Conservation (phyloP, 2,329 filamentous ascomycete genomes). For the Lachnellula suecica region DNA sequence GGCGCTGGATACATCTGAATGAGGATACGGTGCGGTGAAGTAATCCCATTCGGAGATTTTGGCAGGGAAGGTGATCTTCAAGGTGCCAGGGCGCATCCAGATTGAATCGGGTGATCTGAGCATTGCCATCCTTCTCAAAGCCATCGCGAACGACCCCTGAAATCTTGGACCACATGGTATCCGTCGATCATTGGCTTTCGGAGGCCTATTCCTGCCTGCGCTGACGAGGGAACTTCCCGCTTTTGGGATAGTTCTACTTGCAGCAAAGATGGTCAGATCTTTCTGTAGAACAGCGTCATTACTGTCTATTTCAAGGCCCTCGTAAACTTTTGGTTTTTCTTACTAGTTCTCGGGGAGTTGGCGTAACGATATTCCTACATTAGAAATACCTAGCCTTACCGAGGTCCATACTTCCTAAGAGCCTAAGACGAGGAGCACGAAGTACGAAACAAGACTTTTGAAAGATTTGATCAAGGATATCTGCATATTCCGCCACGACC, state of each 20-base stretch:
- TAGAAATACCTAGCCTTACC: too few relatives aligned
- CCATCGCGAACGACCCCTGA: constrained; percentile 8
- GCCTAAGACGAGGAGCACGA: too few relatives aligned
- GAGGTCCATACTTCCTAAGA: too few relatives aligned
- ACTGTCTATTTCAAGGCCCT: too few relatives aligned
- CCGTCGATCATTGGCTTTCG: constrained; percentile 16
- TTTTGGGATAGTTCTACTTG: not conserved
- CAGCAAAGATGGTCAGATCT: too few relatives aligned
- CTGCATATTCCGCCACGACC: not conserved
- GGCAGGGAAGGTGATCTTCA: constrained; percentile 18
- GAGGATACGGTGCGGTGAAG: constrained; percentile 9
- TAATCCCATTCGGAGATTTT: constrained; percentile 23
- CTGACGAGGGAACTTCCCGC: not conserved
- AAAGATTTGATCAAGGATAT: too few relatives aligned
- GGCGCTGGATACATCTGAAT: not conserved
- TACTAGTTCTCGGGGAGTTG: too few relatives aligned
- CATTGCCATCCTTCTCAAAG: constrained; percentile 4
- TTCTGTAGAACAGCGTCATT: too few relatives aligned
- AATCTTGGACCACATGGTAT: constrained; percentile 12
- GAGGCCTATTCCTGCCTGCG: constrained; percentile 8
- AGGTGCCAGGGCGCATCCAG: constrained; percentile 9
- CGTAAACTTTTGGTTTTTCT: too few relatives aligned
- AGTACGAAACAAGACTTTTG: too few relatives aligned
- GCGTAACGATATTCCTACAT: too few relatives aligned
- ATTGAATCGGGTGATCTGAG: constrained; percentile 14